Percentiles rank a stretch among this genome's conserved stretches.
These are phyloP conservation scores for Adenanthera pavonina DNA, from an alignment of 306 rosid genomes.

Conservation along the genomic window DNA sequence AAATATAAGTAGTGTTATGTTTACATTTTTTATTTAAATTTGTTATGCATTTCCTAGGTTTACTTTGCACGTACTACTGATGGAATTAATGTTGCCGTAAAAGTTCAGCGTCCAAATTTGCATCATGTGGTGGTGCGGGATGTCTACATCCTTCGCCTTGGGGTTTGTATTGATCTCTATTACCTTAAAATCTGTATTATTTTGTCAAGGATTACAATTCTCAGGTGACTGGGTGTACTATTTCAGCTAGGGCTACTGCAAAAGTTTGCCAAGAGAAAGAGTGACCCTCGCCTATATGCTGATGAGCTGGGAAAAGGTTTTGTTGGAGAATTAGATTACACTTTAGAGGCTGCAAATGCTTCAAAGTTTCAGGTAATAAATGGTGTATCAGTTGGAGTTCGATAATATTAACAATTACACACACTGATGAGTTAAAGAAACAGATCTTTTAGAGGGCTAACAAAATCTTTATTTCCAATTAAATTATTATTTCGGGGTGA, in stretches of 20 bases:
- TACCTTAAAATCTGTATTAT: constrained; percentile 8
- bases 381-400: constrained; percentile 32
- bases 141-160: constrained; percentile 92
- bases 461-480: constrained; percentile 13
- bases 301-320: constrained; percentile 97
- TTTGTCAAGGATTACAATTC: constrained; percentile 34
- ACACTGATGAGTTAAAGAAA: constrained; percentile 34
- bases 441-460: neutral
- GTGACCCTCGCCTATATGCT: constrained; percentile 88
- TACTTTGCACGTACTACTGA: constrained; percentile 72
- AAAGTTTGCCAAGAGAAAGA: constrained; percentile 88
- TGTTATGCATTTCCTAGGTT: constrained; percentile 58
- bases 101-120: constrained; percentile 95
- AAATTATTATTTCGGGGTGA: neutral
- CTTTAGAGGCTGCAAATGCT: constrained; percentile 90
- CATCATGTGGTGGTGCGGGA: constrained; percentile 92
- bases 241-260: constrained; percentile 84
- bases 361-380: constrained; percentile 75
- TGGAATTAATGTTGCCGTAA: constrained; percentile 80
- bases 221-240: constrained; percentile 37
- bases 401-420: neutral
- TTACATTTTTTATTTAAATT: constrained; percentile 26
- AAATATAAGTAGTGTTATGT: constrained; percentile 20
- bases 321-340: constrained; percentile 87
- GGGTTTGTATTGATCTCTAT: constrained; percentile 65